These are phyloP conservation scores for Beauveria caledonica DNA, from an alignment of 2,329 filamentous ascomycete species.

Conservation along the genomic window DNA sequence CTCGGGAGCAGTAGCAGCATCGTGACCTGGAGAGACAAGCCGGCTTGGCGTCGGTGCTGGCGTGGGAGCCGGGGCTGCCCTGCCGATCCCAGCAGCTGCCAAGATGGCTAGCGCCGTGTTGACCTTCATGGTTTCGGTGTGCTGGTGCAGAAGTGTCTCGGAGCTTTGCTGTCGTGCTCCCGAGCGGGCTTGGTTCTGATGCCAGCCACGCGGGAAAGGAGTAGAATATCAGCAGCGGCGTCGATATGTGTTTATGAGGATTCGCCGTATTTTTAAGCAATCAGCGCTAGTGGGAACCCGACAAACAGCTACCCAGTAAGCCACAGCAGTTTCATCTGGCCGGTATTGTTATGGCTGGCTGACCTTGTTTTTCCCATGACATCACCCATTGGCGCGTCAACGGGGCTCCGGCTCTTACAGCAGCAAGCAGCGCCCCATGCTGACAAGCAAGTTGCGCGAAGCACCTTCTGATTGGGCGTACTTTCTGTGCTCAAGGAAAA, in stretches of 20 bases:
- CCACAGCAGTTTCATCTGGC: background rate
- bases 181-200: background rate
- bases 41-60: background rate
- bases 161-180: background rate
- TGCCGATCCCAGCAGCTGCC: constrained; percentile 8
- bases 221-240: background rate
- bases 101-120: background rate
- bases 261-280: background rate
- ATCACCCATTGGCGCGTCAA: constrained; percentile 1
- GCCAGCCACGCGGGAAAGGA: background rate
- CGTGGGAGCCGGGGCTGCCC: constrained; percentile 5
- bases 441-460: background rate
- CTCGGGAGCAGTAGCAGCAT: constrained; percentile 1
- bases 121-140: background rate
- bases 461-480: background rate
- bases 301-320: background rate
- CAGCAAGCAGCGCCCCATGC: background rate
- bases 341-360: background rate
- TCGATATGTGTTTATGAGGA: background rate
- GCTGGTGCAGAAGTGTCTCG: background rate
- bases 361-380: constrained; percentile 4
- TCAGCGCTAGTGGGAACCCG: background rate
- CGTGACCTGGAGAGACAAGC: too few relatives aligned
- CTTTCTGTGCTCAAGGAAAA: background rate
- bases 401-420: background rate